Evolutionary conservation across 2,329 filamentous ascomycete genomes (phyloP), one percentile per base, ranked within the genome.

Genomic region (Phyllosticta capitalensis): DNA sequence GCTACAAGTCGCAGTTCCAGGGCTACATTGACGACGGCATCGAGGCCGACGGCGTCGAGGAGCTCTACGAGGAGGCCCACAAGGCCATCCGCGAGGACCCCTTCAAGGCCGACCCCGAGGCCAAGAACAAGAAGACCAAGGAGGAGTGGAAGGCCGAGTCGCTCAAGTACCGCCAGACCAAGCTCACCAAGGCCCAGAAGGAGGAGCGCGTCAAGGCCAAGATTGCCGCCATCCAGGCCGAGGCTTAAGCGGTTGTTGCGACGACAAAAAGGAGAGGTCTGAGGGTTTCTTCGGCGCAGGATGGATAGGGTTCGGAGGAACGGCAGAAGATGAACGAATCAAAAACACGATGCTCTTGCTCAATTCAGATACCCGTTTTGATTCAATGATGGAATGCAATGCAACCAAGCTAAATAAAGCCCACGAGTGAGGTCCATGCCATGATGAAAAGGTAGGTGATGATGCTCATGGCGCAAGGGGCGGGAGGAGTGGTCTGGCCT

Each of bases 21-120:
- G 88, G 94, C 81, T 99, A 99, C 85, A 88, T 96, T 69, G 92
- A 99, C 67, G 90, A 95, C 75, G 94, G 96, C 71, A 78, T 99
- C 67, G 92, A 97, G 83, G 92, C 94, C 65, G 94, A 96, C 72
- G 90, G 89, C 71, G 85, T 99, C 63, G 94, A 99, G 89, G 94
- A 99, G 74, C 78, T 97, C 69, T 99, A 97, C 85, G 77, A 83
- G 64, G 90, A 96, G 76, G 94, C 92, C 66, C 94, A 99, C 86
- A 87, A 89, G 78, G 87, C 88, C 75, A 99, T 99, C 84, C 92
- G 94, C 67, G 92, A 91, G 82, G 90, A 99, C 78, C 94, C 94
- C 73, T 95, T 88, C 84, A 95, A 96, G 88, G 96, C 96, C 87
- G 83, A 80, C 68, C 82, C 84, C 65, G 78, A 81, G 51, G 87